Evolutionary conservation across 2,329 filamentous ascomycete species (phyloP), one percentile per base, ranked within the genome.

Genomic region (Uncinocarpus reesii): DNA sequence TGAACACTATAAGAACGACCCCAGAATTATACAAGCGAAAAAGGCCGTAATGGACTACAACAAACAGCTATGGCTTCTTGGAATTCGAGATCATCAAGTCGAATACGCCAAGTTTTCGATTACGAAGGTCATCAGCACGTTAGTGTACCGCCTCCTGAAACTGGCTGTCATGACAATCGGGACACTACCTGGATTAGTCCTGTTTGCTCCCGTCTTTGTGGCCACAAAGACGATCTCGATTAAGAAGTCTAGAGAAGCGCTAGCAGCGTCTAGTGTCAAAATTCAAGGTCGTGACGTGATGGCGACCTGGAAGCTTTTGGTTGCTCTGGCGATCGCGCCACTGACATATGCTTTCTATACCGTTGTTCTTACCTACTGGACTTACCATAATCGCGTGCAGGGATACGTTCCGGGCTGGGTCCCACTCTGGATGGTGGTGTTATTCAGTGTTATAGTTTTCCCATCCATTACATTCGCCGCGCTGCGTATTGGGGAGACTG

Each of bases 401-500:
- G 89, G 90, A n/a, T 76, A 81, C 48, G 76, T 93, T 4, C 89
- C 89, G 0, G 71, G 78, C 2, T 89, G 81, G 73, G 77, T 95
- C 26, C 86, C 89, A 1, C 76, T 89, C 49, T 94, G 83, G 79
- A 63, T 80, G 18, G 77, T 93, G 8, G 80, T 89, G 54, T 63
- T 86, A 7, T 77, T 80, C 32, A 84, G 88, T 42, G 82, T 86
- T 70, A 74, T 86, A 41, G 71, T 93, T 55, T 95, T 95, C 72
- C 84, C 89, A 4, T 77, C 81, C 20, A 84, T 95, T 58, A 95
- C 89, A 0, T 95, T 94, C 65, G 89, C 88, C 3, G 87, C 92
- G 5, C 80, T 98, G 45, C 83, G 92, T 8, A 94, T 96, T 56
- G 92, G 92, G 40, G 92, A 98, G 69, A 83, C 94, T n/a, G 92